These are phyloP conservation scores for Pythium folliculosum DNA, from an alignment of 352 stramenopile genomes.

Conservation along the genomic window DNA sequence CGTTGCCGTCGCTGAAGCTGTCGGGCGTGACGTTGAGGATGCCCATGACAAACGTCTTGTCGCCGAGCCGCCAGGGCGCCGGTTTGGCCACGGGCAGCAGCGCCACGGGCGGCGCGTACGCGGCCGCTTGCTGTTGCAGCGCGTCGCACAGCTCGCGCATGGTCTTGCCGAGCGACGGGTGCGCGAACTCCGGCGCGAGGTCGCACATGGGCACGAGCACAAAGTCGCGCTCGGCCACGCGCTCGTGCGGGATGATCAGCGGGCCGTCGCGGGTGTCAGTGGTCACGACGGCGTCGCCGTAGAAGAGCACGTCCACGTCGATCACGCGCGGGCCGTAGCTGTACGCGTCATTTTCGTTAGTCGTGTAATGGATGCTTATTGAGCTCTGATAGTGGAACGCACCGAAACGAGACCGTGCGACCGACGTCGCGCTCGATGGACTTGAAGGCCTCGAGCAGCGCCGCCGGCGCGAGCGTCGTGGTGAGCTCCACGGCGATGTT, in stretches of 20 bases:
- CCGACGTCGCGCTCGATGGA: constrained; percentile 89
- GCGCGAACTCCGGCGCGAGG: constrained; percentile 75
- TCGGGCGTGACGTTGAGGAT: constrained; percentile 99
- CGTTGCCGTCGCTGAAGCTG: constrained; percentile 91
- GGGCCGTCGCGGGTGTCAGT: constrained; percentile 61
- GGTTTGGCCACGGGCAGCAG: constrained; percentile 58
- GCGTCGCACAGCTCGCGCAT: constrained; percentile 68
- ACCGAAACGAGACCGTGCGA: constrained; percentile 66
- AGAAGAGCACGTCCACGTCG: constrained; percentile 97
- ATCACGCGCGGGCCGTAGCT: constrained; percentile 93
- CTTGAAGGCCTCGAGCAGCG: constrained; percentile 89
- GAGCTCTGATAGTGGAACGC: background rate
- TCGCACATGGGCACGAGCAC: constrained; percentile 96
- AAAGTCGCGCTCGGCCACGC: constrained; percentile 95
- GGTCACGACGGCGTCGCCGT: constrained; percentile 74
- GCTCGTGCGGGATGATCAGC: constrained; percentile 94
- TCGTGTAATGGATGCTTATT: no score
- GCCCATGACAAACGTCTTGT: constrained; percentile 95
- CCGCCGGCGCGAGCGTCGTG: constrained; percentile 71
- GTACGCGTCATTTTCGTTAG: constrained; percentile 21
- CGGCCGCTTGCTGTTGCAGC: constrained; percentile 28
- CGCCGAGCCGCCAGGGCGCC: constrained; percentile 42
- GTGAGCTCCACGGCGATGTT: constrained; percentile 92
- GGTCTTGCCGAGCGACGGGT: constrained; percentile 77
- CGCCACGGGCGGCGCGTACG: constrained; percentile 44